Evolutionary conservation across 2,329 filamentous ascomycete species (phyloP).

Genomic region (Chalaropsis thielavioides): DNA sequence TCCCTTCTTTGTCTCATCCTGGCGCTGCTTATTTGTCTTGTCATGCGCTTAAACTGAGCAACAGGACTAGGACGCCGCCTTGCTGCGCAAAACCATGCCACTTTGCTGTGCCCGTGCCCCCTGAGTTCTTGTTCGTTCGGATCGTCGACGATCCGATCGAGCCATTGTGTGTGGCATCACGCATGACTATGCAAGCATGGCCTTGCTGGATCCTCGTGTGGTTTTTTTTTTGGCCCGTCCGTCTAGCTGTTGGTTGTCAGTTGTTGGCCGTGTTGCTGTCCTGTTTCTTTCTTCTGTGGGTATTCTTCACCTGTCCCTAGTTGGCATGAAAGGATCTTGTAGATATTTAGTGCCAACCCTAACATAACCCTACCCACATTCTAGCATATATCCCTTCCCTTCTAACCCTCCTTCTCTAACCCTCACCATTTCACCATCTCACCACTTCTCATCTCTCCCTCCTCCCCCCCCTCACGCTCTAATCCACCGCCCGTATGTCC

Average conservation of each 20-base stretch:
- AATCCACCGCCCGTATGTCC: constrained; percentile 76
- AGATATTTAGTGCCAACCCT: background rate
- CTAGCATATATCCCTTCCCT: no score
- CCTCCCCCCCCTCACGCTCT: constrained; percentile 16
- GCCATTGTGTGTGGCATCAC: background rate
- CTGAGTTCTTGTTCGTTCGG: background rate
- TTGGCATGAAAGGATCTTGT: background rate
- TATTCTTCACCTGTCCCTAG: background rate
- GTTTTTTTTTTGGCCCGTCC: no score
- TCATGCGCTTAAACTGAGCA: background rate
- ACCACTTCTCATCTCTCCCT: no score
- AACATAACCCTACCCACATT: background rate
- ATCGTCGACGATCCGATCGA: constrained; percentile 7
- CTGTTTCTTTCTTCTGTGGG: no score
- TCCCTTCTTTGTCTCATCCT: background rate
- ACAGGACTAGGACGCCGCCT: no score
- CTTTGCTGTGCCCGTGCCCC: background rate
- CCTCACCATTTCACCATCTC: no score
- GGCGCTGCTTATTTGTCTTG: background rate
- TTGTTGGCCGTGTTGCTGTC: no score
- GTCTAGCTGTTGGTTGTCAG: no score
- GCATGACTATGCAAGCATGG: background rate
- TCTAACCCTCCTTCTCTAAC: background rate
- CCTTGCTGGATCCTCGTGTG: no score
- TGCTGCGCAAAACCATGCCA: background rate